Percentiles rank a stretch among this genome's conserved stretches.
Conservation (phyloP, 2,329 filamentous ascomycete genomes). For the Fusarium tricinctum region DNA sequence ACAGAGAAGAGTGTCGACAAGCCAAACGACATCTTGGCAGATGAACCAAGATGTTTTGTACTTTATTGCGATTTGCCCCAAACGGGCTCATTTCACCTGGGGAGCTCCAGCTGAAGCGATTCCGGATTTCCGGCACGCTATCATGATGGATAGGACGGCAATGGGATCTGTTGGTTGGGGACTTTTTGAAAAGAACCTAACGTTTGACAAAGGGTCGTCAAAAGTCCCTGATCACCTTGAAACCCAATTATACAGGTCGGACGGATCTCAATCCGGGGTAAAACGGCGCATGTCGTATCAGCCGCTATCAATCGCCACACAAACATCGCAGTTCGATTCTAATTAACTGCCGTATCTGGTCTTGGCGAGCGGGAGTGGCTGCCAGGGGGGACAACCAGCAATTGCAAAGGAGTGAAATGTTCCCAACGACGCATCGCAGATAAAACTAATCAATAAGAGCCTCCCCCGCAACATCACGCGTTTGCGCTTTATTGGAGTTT, state of each 20-base stretch:
- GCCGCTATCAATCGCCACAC: background rate
- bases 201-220: background rate
- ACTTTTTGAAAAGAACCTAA: slow-evolving; percentile 23
- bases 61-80: background rate
- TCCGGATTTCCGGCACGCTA: slow-evolving; percentile 29
- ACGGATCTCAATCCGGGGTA: background rate
- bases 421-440: background rate
- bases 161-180: background rate
- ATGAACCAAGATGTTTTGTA: slow-evolving; percentile 10
- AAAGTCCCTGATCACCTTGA: slow-evolving; percentile 8
- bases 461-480: slow-evolving; percentile 16
- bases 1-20: background rate
- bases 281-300: slow-evolving; percentile 17
- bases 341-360: background rate
- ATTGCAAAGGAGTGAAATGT: slow-evolving; percentile 23
- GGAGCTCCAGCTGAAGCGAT: background rate
- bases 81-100: background rate
- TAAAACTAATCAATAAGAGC: no score
- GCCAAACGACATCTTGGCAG: background rate
- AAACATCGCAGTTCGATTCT: background rate
- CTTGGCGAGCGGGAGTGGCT: background rate
- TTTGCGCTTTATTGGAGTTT: background rate
- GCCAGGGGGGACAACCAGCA: background rate
- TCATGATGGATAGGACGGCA: slow-evolving; percentile 19
- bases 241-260: background rate